Evolutionary conservation across 768 basidiomycete species (phyloP).

Genomic region (Tulasnella calospora): DNA sequence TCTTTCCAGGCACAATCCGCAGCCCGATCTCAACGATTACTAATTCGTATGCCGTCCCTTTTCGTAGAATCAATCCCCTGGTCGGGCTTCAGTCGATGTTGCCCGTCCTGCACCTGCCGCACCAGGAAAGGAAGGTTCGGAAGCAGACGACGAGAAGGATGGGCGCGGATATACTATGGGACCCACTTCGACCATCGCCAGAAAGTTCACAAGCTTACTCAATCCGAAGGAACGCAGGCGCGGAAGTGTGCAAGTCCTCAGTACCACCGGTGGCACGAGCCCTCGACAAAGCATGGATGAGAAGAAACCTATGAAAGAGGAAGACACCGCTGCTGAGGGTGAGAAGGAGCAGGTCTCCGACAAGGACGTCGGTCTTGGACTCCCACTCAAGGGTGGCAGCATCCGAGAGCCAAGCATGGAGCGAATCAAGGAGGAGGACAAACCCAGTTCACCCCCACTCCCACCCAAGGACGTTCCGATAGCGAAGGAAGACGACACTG

Average conservation of each 20-base stretch:
- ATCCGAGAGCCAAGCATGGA: conserved; percentile 11
- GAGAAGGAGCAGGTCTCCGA: conserved; percentile 38
- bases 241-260: conserved; percentile 35
- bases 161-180: conserved; percentile 38
- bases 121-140: background rate
- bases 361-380: conserved; percentile 33
- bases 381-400: background rate
- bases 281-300: conserved; percentile 11
- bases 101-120: conserved; percentile 1
- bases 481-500: background rate
- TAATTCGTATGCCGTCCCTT: background rate
- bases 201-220: conserved; percentile 66
- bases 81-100: conserved; percentile 18
- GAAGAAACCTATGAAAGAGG: conserved; percentile 11
- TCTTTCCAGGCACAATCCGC: background rate
- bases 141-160: conserved; percentile 32
- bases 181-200: conserved; percentile 65
- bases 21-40: background rate
- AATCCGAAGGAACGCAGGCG: conserved; percentile 38
- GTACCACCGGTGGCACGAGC: conserved; percentile 6
- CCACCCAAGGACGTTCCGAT: background rate
- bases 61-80: background rate
- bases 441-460: conserved; percentile 26
- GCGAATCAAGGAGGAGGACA: conserved; percentile 30
- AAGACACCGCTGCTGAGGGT: conserved; percentile 33